Evolutionary conservation across 1,284 basidiomycete species (phyloP).

Genomic region (Schizophyllum amplum): DNA sequence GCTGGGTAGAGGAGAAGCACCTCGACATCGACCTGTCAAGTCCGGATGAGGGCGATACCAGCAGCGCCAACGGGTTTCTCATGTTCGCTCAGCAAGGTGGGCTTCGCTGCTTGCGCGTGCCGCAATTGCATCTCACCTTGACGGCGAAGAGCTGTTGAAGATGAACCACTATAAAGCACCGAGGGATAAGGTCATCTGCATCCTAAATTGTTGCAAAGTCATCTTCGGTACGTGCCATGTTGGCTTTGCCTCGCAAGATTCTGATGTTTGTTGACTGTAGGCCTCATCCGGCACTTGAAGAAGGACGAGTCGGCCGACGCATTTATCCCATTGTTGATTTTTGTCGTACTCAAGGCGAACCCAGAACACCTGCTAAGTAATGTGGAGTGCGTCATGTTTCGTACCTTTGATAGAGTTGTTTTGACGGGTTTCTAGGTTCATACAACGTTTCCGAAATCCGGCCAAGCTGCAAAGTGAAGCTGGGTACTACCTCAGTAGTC

Average conservation of each 20-base stretch:
- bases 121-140: background rate
- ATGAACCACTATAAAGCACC: constrained; percentile 99
- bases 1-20: constrained; percentile 86
- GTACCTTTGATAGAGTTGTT: background rate
- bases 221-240: constrained; percentile 75
- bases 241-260: constrained; percentile 8
- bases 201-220: constrained; percentile 97
- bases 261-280: constrained; percentile 29
- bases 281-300: constrained; percentile 81
- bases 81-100: constrained; percentile 90
- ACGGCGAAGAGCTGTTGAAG: constrained; percentile 74
- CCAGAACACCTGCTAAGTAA: constrained; percentile 92
- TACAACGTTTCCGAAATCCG: constrained; percentile 90
- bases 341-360: constrained; percentile 88
- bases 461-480: constrained; percentile 89
- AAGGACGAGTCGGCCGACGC: constrained; percentile 82
- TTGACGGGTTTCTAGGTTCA: constrained; percentile 65
- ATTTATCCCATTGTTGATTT: constrained; percentile 94
- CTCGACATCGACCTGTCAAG: constrained; percentile 63
- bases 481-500: constrained; percentile 94
- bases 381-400: constrained; percentile 62
- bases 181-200: constrained; percentile 95
- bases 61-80: constrained; percentile 70
- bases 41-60: constrained; percentile 36
- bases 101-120: background rate